Percentiles rank a stretch among this genome's conserved stretches.
Conservation (phyloP, 805 yeast species). For the Metschnikowia colocasiae region DNA sequence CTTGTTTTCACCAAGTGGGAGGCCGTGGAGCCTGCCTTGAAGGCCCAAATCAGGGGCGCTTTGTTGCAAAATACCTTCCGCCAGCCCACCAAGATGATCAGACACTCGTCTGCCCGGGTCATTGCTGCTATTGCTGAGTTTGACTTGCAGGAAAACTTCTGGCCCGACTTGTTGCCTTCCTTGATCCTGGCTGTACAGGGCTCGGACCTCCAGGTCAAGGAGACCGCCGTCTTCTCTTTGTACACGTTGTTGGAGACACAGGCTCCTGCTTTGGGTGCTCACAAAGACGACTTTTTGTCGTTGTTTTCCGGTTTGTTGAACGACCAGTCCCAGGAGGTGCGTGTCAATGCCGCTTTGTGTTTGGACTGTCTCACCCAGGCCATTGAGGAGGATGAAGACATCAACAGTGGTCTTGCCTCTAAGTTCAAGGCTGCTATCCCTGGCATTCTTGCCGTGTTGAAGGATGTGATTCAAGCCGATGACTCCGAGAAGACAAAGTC, state of each 20-base stretch:
- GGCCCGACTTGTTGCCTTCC: slow-evolving; percentile 75
- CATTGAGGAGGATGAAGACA: slow-evolving; percentile 57
- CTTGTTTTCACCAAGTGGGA: slow-evolving; percentile 72
- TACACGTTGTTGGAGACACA: slow-evolving; percentile 73
- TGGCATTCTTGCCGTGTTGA: slow-evolving; percentile 73
- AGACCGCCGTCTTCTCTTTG: slow-evolving; percentile 78
- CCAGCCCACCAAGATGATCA: slow-evolving; percentile 57
- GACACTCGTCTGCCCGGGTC: slow-evolving; percentile 88
- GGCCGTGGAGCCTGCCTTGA: slow-evolving; percentile 43
- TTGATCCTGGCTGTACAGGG: slow-evolving; percentile 57
- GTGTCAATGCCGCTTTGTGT: slow-evolving; percentile 79
- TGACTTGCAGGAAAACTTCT: slow-evolving; percentile 60
- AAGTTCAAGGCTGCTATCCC: slow-evolving; percentile 70
- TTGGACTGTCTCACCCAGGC: slow-evolving; percentile 66
- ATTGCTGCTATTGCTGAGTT: slow-evolving; percentile 78
- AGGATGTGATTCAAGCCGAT: slow-evolving; percentile 63
- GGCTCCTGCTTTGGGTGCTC: slow-evolving; percentile 52
- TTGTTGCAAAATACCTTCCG: slow-evolving; percentile 70
- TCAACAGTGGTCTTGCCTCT: slow-evolving; percentile 41
- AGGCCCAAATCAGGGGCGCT: slow-evolving; percentile 61
- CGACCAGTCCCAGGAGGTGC: slow-evolving; percentile 66
- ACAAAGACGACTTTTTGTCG: slow-evolving; percentile 63
- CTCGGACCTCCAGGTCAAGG: slow-evolving; percentile 56
- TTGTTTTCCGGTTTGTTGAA: slow-evolving; percentile 66
- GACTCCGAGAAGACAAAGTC: slow-evolving; percentile 71